Base-by-base conservation (phyloP, 2,329 filamentous ascomycete species). In the Ophiocordyceps unilateralis region DNA sequence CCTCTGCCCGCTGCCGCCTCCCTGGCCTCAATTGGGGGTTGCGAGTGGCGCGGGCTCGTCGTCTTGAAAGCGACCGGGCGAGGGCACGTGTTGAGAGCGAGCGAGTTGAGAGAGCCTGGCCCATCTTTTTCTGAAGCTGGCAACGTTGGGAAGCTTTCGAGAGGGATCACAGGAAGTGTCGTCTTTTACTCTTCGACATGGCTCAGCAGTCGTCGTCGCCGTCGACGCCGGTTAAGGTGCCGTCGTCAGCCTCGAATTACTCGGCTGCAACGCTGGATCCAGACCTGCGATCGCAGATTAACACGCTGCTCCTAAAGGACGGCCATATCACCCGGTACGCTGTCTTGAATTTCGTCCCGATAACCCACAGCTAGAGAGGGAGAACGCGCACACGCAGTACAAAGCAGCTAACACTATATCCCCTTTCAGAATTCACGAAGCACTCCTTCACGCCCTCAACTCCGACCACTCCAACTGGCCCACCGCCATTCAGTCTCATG, bases 221-320 rank as follows among this genome's bases (percentile, higher is more conserved):
- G 30, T 64, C 72, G 24, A 73, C 73, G 20, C 73, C 74, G 5
- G 72, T 76, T 51, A 77, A 77, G 55, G 72, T 80, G 41, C 72
- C 76, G 14, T 60, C 70, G 7, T 69, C 71, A 26, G 72, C 72
- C n/a, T 65, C 74, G 3, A 70, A 66, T 50, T 76, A 80, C 58
- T 72, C 74, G 15, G 62, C 71, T 41, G 72, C 73, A 6, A 80
- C 73, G 9, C 66, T 75, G 44, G 76, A 81, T 50, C 65, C 70
- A 7, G 76, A 80, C 45, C 58, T 80, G 44, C 66, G 76, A 20
- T 78, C 75, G 2, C 68, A 78, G 50, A 74, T 81, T 52, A 80
- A 81, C 54, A 64, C 66, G 10, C 52, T 73, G 12, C 60, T 81
- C 21, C 62, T 80, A 28, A 64, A 66, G 36, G 74, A 76, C 39